Base-by-base conservation (phyloP, 371 early-diverging fungal species). In the Catenaria anguillulae region DNA sequence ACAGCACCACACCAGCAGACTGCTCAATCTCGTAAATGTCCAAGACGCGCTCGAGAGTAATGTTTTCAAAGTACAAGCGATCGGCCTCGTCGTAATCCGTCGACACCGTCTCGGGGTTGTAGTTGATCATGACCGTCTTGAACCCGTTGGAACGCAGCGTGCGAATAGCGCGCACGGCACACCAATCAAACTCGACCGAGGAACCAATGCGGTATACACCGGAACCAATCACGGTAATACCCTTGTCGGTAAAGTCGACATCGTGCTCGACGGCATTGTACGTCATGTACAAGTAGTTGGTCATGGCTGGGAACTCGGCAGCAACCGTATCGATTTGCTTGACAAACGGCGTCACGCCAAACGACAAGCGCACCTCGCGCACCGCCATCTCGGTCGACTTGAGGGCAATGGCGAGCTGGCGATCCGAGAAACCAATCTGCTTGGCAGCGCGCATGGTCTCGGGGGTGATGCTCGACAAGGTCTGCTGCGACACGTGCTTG, bases 71-170 rank as follows among this genome's bases (percentile, higher is more conserved):
- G 82, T 94, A 94, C 54, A 94, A 77, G 43, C 93, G 84, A 67
- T 94, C 93, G 66, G 86, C 86, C 72, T 94, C 94, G 71, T 92
- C 94, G 68, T 85, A 94, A 70, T 94, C 94, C 26, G 94, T 92
- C 23, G 90, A 90, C 31, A 94, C 94, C 0, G 94, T 94, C 71
- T 94, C 95, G 33, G 95, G 95, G 75, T 94, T 94, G 82, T 92
- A 94, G 79, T 94, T 94, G 70, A 94, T 84, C 92, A 92, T 91
- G 46, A 94, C 79, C 0, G 95, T 94, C 73, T 85, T 84, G 71
- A 77, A 75, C 61, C 86, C 84, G n/a, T 83, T 65, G 33, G 75
- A 69, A 54, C 91, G 85, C 35, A 94, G 79, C 19, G 85, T 80
- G 61, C 89, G 89, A 64, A 88, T 86, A 59, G 84, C 79, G 31